Evolutionary conservation across 1,284 basidiomycete genomes (phyloP).

Genomic region (Macrocybe sp.): DNA sequence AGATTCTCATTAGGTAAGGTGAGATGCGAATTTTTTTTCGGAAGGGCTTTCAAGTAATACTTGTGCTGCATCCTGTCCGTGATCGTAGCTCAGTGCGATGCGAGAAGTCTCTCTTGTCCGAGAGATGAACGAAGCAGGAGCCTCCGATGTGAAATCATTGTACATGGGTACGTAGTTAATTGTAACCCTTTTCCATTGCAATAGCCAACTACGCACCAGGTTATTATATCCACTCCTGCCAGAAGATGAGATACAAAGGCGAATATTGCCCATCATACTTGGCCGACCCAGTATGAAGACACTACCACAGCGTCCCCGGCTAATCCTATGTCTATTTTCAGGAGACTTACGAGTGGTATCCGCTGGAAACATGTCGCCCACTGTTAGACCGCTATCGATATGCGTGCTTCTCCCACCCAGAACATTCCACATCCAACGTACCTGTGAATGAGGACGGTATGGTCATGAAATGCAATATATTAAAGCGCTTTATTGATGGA

Average conservation of each 20-base stretch:
- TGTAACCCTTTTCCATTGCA: neutral
- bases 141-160: constrained; percentile 54
- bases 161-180: constrained; percentile 71
- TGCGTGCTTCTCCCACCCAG: constrained; percentile 63
- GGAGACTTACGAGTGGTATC: constrained; percentile 77
- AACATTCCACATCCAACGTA: constrained; percentile 38
- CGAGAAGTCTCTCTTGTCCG: constrained; percentile 70
- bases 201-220: constrained; percentile 40
- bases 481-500: too few relatives aligned
- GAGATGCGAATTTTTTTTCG: neutral
- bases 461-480: neutral
- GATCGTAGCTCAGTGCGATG: constrained; percentile 70
- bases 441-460: constrained; percentile 12
- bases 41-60: neutral
- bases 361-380: constrained; percentile 54
- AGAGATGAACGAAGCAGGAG: constrained; percentile 74
- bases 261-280: constrained; percentile 88
- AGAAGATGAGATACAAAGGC: constrained; percentile 97
- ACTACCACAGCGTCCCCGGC: too few relatives aligned
- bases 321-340: constrained; percentile 20
- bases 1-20: constrained; percentile 82
- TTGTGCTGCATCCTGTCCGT: constrained; percentile 5
- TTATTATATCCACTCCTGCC: constrained; percentile 88
- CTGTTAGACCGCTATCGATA: constrained; percentile 64
- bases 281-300: constrained; percentile 70